These are phyloP conservation scores for Fabrea salina DNA, from an alignment of 169 alveolate species.

Conservation along the genomic window DNA sequence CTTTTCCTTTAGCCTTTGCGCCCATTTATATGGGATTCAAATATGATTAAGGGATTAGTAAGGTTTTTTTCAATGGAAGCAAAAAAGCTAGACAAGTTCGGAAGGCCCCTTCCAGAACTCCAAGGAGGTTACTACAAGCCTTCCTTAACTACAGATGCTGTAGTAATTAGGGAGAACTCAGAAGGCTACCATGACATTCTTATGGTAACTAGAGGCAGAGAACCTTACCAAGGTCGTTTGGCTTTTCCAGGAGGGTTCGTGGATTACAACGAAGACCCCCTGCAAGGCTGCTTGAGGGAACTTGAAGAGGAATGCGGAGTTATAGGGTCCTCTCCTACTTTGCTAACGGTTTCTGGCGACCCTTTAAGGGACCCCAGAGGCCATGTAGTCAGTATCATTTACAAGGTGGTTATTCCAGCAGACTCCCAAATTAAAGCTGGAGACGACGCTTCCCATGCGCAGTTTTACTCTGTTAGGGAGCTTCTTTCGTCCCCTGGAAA, in stretches of 20 bases:
- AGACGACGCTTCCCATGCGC: slow-evolving; percentile 75
- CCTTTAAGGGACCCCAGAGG: slow-evolving; percentile 87
- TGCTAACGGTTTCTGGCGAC: slow-evolving; percentile 71
- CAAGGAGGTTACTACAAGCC: slow-evolving; percentile 65
- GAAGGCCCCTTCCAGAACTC: slow-evolving; percentile 54
- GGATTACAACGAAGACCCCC: slow-evolving; percentile 77
- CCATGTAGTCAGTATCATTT: slow-evolving; percentile 79
- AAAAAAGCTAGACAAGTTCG: slow-evolving; percentile 47
- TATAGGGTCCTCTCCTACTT: slow-evolving; percentile 51
- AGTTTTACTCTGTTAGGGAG: neutral
- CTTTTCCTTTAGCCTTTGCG: neutral
- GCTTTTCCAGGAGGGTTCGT: slow-evolving; percentile 89
- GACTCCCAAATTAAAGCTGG: slow-evolving; percentile 76
- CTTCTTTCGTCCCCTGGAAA: neutral
- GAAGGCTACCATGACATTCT: slow-evolving; percentile 59
- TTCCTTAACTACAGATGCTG: slow-evolving; percentile 77
- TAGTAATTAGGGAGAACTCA: slow-evolving; percentile 57
- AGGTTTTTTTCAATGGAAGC: no score
- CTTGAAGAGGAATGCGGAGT: slow-evolving; percentile 74
- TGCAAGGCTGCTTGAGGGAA: slow-evolving; percentile 71
- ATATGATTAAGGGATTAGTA: no score
- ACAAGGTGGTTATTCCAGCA: slow-evolving; percentile 63
- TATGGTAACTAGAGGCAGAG: slow-evolving; percentile 65
- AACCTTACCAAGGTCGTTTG: slow-evolving; percentile 62
- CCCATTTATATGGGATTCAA: no score